Evolutionary conservation across 2,329 filamentous ascomycete species (phyloP).

Genomic region (Ramichloridium luteum): DNA sequence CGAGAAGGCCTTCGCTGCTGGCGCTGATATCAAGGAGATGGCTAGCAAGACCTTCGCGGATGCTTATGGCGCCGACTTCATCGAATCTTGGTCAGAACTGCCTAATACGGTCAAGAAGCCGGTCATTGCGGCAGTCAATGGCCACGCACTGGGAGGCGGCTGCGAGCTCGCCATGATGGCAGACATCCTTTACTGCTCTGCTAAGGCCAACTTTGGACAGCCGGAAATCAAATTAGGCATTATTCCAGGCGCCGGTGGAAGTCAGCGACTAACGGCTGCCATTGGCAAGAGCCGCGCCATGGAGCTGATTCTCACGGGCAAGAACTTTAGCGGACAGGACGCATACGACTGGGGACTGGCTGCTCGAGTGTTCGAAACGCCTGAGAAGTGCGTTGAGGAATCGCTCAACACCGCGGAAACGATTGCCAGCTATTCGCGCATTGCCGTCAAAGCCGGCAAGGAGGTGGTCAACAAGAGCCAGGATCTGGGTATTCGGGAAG

Average conservation of each 20-base stretch:
- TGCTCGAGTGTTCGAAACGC: constrained; percentile 63
- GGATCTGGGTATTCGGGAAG: constrained; percentile 74
- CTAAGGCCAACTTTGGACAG: constrained; percentile 81
- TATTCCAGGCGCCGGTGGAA: constrained; percentile 84
- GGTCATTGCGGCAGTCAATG: constrained; percentile 85
- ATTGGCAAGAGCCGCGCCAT: constrained; percentile 64
- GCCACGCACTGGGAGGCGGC: constrained; percentile 85
- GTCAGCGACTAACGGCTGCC: constrained; percentile 70
- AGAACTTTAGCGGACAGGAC: constrained; percentile 69
- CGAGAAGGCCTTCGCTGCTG: constrained; percentile 82
- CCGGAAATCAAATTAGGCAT: constrained; percentile 93
- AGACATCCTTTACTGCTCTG: constrained; percentile 84
- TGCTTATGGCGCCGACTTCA: constrained; percentile 84
- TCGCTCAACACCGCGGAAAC: constrained; percentile 74
- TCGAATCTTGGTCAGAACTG: constrained; percentile 84
- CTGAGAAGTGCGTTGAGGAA: constrained; percentile 71
- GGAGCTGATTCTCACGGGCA: constrained; percentile 81
- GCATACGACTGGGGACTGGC: constrained; percentile 86
- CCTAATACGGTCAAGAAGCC: constrained; percentile 82
- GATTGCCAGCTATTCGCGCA: constrained; percentile 73
- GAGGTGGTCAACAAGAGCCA: constrained; percentile 99
- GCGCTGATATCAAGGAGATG: constrained; percentile 99
- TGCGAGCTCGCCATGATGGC: constrained; percentile 98
- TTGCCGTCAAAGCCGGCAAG: constrained; percentile 84
- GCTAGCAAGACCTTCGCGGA: constrained; percentile 76